Percentiles rank a stretch among this genome's conserved stretches.
phyloP scores from a whole-genome alignment of 1,284 basidiomycete genomes.

The Acaromyces ingoldii region DNA sequence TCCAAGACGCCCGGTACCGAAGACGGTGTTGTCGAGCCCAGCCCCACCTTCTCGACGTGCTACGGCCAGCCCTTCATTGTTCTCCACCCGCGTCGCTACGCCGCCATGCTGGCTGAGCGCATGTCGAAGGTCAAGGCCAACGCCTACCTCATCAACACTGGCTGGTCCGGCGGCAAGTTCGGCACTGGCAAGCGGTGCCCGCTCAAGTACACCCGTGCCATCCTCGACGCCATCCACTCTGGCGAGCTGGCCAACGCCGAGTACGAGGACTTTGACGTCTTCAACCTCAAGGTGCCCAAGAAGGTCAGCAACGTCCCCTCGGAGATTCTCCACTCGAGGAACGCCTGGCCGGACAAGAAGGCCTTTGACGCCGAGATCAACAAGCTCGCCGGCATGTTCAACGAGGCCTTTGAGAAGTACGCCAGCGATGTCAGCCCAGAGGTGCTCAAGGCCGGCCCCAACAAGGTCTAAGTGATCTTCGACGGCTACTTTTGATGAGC shows the following conservation, averaged over 20 bases:
- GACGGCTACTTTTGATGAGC: too few relatives aligned
- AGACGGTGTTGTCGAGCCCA: conserved; percentile 94
- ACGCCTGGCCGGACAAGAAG: conserved; percentile 37
- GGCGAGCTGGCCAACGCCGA: conserved; percentile 80
- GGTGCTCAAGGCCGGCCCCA: conserved; percentile 43
- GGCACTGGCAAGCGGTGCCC: conserved; percentile 58
- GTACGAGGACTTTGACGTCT: conserved; percentile 67
- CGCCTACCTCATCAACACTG: conserved; percentile 99
- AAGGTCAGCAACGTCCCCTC: conserved; percentile 33
- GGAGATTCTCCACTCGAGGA: conserved; percentile 40
- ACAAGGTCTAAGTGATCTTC: too few relatives aligned
- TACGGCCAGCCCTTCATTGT: conserved; percentile 99
- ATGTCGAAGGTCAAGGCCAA: conserved; percentile 87
- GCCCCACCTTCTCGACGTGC: conserved; percentile 98
- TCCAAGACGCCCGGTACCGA: conserved; percentile 94
- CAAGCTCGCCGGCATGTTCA: conserved; percentile 50
- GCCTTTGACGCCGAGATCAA: conserved; percentile 45
- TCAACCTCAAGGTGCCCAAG: conserved; percentile 46
- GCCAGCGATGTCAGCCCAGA: conserved; percentile 40
- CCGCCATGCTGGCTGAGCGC: conserved; percentile 90
- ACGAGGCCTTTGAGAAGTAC: conserved; percentile 48
- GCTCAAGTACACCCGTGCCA: conserved; percentile 71
- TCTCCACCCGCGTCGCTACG: conserved; percentile 76
- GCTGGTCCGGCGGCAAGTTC: conserved; percentile 94
- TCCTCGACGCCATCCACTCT: conserved; percentile 94